Evolutionary conservation across 2,329 filamentous ascomycete genomes (phyloP).

Genomic region (Davidsoniella eucalypti): DNA sequence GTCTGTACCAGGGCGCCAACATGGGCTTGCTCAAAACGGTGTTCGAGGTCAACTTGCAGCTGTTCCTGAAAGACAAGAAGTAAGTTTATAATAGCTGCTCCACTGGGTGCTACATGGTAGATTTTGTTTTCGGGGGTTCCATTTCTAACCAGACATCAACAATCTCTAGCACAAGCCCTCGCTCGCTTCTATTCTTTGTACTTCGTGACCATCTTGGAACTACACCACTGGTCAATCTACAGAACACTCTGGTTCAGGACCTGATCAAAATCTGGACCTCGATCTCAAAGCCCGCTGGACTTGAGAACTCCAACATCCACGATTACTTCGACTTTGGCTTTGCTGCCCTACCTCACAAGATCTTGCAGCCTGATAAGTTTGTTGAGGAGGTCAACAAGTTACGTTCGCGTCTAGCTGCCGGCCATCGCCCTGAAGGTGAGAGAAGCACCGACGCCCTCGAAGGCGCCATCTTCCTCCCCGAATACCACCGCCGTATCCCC

Average conservation of each 20-base stretch:
- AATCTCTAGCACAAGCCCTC: constrained; percentile 28
- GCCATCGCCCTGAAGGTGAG: constrained; percentile 53
- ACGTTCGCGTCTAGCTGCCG: constrained; percentile 65
- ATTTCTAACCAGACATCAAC: neutral
- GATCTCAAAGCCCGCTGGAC: constrained; percentile 75
- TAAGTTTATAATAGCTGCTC: constrained; percentile 32
- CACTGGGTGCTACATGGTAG: neutral
- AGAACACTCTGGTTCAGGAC: constrained; percentile 80
- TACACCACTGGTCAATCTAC: constrained; percentile 78
- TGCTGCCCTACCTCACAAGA: constrained; percentile 88
- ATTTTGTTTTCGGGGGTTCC: constrained; percentile 2
- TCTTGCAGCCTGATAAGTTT: constrained; percentile 87
- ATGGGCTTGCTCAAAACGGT: constrained; percentile 98
- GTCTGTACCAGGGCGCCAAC: constrained; percentile 93
- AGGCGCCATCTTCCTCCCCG: constrained; percentile 73
- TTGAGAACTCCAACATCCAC: constrained; percentile 78
- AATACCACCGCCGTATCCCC: constrained; percentile 90
- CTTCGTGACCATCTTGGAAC: constrained; percentile 92
- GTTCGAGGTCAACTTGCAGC: constrained; percentile 93
- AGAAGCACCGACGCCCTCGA: constrained; percentile 49
- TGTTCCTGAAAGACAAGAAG: constrained; percentile 93
- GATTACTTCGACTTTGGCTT: constrained; percentile 99
- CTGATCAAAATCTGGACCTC: constrained; percentile 82
- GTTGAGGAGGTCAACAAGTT: constrained; percentile 63
- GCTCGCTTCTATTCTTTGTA: constrained; percentile 93